Percentiles rank a stretch among this genome's conserved stretches.
These are phyloP conservation scores for Ehretia macrophylla DNA, from an alignment of 257 asterid species.

Conservation along the genomic window DNA sequence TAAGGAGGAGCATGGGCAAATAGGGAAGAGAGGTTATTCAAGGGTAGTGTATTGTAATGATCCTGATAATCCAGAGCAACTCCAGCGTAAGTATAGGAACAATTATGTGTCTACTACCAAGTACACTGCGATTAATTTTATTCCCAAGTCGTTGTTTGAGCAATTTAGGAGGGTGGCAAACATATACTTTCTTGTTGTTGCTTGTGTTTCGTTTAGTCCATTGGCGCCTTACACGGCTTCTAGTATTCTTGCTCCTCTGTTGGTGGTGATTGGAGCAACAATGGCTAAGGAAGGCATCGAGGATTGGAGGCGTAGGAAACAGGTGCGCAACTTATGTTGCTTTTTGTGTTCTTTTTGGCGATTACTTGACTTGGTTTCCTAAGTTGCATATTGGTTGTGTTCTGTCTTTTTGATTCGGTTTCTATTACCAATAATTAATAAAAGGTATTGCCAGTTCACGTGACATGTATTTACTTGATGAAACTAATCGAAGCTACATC, in stretches of 20 bases:
- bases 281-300: conserved; percentile 91
- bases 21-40: conserved; percentile 86
- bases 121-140: conserved; percentile 66
- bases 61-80: conserved; percentile 66
- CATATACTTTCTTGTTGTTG: conserved; percentile 77
- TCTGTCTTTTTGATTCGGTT: neutral
- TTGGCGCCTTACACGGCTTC: conserved; percentile 79
- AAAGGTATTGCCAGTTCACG: no score
- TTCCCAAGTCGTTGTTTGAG: conserved; percentile 92
- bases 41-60: conserved; percentile 80
- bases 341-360: neutral
- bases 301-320: conserved; percentile 92
- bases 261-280: conserved; percentile 85
- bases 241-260: conserved; percentile 69
- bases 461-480: no score
- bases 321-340: conserved; percentile 46
- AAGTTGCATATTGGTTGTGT: neutral
- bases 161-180: conserved; percentile 99
- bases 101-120: conserved; percentile 92
- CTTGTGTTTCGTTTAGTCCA: conserved; percentile 80
- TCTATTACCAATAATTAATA: no score
- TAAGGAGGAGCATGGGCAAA: conserved; percentile 58
- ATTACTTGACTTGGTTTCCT: neutral
- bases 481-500: no score
- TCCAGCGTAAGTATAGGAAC: conserved; percentile 45